These are phyloP conservation scores for Hypoxylon fragiforme DNA, from an alignment of 495 filamentous ascomycete genomes.

Conservation along the genomic window DNA sequence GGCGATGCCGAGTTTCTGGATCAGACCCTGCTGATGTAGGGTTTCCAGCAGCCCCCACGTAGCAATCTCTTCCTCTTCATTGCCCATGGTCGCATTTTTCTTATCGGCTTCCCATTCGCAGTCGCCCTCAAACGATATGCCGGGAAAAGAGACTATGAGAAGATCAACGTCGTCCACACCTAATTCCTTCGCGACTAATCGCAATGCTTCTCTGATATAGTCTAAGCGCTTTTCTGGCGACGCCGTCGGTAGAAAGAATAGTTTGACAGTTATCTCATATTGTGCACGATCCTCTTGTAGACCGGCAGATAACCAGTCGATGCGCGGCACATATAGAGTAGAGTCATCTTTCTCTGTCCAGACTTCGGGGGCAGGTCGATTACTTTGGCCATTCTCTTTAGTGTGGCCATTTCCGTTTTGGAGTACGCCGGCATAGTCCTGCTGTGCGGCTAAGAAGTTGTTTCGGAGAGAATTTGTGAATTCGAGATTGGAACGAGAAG, in stretches of 20 bases:
- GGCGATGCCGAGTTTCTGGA: slow-evolving; percentile 76
- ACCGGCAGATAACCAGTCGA: slow-evolving; percentile 69
- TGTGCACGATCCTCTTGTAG: slow-evolving; percentile 75
- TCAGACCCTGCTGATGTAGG: slow-evolving; percentile 70
- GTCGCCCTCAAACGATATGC: slow-evolving; percentile 89
- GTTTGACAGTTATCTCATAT: slow-evolving; percentile 91
- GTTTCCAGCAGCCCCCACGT: slow-evolving; percentile 75
- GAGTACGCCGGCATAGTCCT: slow-evolving; percentile 53
- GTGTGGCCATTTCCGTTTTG: slow-evolving; percentile 28
- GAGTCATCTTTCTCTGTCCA: slow-evolving; percentile 69
- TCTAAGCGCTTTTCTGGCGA: slow-evolving; percentile 60
- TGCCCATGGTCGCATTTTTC: slow-evolving; percentile 61
- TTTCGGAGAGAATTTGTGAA: slow-evolving; percentile 80
- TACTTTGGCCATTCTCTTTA: slow-evolving; percentile 29
- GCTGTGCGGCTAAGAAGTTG: slow-evolving; percentile 74
- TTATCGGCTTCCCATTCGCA: slow-evolving; percentile 77
- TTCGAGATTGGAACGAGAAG: slow-evolving; percentile 83
- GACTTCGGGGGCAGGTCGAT: slow-evolving; percentile 39
- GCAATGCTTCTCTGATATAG: slow-evolving; percentile 75
- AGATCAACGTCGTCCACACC: slow-evolving; percentile 77
- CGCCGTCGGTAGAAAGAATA: slow-evolving; percentile 84
- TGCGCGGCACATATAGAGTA: slow-evolving; percentile 73
- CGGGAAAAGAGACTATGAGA: slow-evolving; percentile 89
- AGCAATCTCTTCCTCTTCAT: slow-evolving; percentile 64
- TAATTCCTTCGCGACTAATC: slow-evolving; percentile 77